Evolutionary conservation across 2,329 filamentous ascomycete species (phyloP).

Genomic region (Colletotrichum caudatum): DNA sequence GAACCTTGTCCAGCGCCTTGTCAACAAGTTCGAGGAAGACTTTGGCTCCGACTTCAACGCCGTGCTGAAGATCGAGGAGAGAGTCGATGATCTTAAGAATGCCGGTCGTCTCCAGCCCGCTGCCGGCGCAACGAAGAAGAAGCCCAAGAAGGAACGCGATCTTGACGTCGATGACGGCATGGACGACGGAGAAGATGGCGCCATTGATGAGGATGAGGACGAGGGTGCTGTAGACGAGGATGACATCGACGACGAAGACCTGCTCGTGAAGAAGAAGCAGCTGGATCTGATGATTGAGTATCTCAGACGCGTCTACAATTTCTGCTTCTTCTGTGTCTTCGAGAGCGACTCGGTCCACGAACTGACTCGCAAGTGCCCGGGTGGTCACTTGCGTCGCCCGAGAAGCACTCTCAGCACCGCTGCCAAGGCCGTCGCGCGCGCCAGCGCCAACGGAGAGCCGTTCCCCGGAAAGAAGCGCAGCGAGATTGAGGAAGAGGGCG

Average conservation of each 20-base stretch:
- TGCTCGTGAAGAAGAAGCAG: conserved; percentile 94
- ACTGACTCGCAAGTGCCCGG: conserved; percentile 93
- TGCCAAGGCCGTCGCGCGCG: conserved; percentile 86
- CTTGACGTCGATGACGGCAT: conserved; percentile 71
- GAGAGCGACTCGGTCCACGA: conserved; percentile 98
- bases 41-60: conserved; percentile 83
- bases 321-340: conserved; percentile 99
- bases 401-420: conserved; percentile 85
- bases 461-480: conserved; percentile 87
- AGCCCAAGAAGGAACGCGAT: conserved; percentile 70
- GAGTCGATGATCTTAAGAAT: conserved; percentile 82
- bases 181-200: conserved; percentile 73
- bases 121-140: conserved; percentile 64
- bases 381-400: conserved; percentile 94
- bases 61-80: conserved; percentile 83
- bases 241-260: conserved; percentile 89
- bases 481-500: conserved; percentile 72
- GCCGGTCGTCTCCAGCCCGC: conserved; percentile 82
- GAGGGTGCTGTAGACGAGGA: conserved; percentile 82
- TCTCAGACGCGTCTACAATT: conserved; percentile 94
- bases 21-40: conserved; percentile 86
- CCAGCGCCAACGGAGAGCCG: conserved; percentile 83
- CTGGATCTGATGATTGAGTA: conserved; percentile 97
- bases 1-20: conserved; percentile 82
- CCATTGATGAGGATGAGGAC: conserved; percentile 83